Evolutionary conservation across 2,329 filamentous ascomycete species (phyloP), one percentile per base, ranked within the genome.

Genomic region (Thielaviopsis ethacetica): DNA sequence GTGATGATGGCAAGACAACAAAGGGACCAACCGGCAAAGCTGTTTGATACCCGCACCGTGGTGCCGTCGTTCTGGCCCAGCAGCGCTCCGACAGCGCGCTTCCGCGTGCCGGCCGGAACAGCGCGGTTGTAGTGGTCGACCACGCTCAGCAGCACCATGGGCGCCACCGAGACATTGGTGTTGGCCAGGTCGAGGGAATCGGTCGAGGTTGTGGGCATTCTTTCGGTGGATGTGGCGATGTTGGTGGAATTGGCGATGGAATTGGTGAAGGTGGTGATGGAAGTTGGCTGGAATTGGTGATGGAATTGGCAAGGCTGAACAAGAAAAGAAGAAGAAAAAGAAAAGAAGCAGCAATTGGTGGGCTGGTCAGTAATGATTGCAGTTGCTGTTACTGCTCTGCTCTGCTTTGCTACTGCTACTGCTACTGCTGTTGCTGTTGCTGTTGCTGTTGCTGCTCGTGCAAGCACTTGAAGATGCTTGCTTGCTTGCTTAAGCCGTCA

Each of bases 41-140:
- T 95, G 82, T 98, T 98, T 64, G 93, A 97, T 67, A 97, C 93
- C 65, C 93, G 84, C 70, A 96, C 93, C 68, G 89, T 91, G 75
- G 91, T 91, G 67, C 93, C 91, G 73, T 95, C 88, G 66, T 97
- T 97, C 74, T 96, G 90, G 53, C 93, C 93, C 62, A 98, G 77
- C 60, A 98, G 76, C 54, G 97, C 93, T 68, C 93, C 93, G 41
- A 98, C 91, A 44, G 97, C 93, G 69, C 93, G 85, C 70, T 86
- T 85, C 70, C 79, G 77, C 66, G 88, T 89, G 69, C 88, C 91
- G 73, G 93, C 95, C 66, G 86, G 87, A 63, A 85, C 86, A 63
- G 88, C 88, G 64, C 93, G 87, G 71, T 94, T 94, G 76, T 95
- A 98, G 76, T 98, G 93, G 77, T 98, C 93, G 80, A 95, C 93